Percentiles rank a stretch among this genome's conserved stretches.
phyloP scores from a whole-genome alignment of 371 early-diverging fungal genomes.

The Lichtheimia ornata region DNA sequence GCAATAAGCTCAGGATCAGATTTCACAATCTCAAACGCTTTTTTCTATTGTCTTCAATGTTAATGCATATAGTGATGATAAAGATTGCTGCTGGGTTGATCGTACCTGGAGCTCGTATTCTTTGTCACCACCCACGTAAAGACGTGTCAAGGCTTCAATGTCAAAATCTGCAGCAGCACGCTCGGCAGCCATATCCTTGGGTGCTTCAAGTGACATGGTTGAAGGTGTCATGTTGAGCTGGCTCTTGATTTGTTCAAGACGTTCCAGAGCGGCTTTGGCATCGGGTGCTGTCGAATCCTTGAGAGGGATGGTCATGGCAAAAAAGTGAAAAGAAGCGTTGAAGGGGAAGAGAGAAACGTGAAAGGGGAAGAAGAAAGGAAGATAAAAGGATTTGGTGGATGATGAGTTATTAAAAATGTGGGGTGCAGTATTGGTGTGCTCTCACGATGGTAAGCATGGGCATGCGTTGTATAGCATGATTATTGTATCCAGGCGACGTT shows the following conservation, averaged over 20 bases:
- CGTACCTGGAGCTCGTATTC: slow-evolving; percentile 42
- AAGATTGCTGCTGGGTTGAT: too few species aligned
- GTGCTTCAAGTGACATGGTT: slow-evolving; percentile 40
- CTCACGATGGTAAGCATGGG: too few species aligned
- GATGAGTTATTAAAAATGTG: too few species aligned
- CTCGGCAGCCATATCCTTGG: slow-evolving; percentile 57
- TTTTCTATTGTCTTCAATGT: slow-evolving; percentile 13
- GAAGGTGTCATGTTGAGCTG: slow-evolving; percentile 41
- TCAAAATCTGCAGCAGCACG: slow-evolving; percentile 59
- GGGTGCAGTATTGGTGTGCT: too few species aligned
- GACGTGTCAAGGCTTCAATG: slow-evolving; percentile 49
- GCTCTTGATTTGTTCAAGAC: slow-evolving; percentile 32
- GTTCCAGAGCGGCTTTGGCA: slow-evolving; percentile 35
- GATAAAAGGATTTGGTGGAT: too few species aligned
- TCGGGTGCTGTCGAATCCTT: slow-evolving; percentile 31
- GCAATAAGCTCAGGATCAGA: slow-evolving; percentile 61
- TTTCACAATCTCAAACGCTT: slow-evolving; percentile 55
- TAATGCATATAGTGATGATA: neutral
- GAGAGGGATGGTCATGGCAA: slow-evolving; percentile 21
- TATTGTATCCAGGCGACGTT: too few species aligned
- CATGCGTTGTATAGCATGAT: too few species aligned
- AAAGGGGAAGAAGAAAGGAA: too few species aligned
- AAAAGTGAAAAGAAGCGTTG: neutral
- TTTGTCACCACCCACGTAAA: slow-evolving; percentile 53
- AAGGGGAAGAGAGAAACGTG: neutral